Conservation (phyloP, 495 filamentous ascomycete genomes). For the Viridothelium virens region DNA sequence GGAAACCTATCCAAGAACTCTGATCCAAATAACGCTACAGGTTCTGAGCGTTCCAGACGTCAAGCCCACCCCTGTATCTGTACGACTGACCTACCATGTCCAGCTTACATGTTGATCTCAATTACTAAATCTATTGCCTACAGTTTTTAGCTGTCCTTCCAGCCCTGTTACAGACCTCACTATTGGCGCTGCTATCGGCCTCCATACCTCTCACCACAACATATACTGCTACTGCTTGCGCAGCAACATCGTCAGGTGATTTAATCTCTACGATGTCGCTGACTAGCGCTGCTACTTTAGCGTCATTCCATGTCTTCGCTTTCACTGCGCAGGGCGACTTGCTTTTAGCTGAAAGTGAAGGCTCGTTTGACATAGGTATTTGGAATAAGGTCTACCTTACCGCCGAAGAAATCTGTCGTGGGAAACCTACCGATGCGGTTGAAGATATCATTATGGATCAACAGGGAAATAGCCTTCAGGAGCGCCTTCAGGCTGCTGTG, state of each 20-base stretch:
- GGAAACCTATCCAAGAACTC: constrained; percentile 57
- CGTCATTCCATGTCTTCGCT: constrained; percentile 67
- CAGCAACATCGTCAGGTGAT: constrained; percentile 43
- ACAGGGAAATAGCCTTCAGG: constrained; percentile 1
- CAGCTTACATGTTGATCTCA: constrained; percentile 6
- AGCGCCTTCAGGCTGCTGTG: neutral
- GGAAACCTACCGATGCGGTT: constrained; percentile 11
- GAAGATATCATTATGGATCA: constrained; percentile 16
- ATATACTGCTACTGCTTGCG: constrained; percentile 24
- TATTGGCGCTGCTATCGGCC: constrained; percentile 25
- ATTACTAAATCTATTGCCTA: neutral
- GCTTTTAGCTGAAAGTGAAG: constrained; percentile 73
- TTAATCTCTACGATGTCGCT: constrained; percentile 42
- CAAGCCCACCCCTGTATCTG: constrained; percentile 32
- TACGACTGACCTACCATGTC: constrained; percentile 9
- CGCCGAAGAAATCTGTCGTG: constrained; percentile 53
- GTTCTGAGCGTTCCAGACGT: constrained; percentile 45
- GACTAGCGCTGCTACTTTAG: constrained; percentile 46
- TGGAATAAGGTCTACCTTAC: constrained; percentile 66
- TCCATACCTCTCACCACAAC: constrained; percentile 19
- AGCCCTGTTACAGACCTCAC: constrained; percentile 26
- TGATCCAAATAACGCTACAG: constrained; percentile 67
- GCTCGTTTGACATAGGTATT: constrained; percentile 62
- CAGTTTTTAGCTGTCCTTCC: constrained; percentile 25
- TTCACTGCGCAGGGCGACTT: constrained; percentile 69